These are phyloP conservation scores for Colletotrichum viniferum DNA, from an alignment of 2,329 filamentous ascomycete species.

Conservation along the genomic window DNA sequence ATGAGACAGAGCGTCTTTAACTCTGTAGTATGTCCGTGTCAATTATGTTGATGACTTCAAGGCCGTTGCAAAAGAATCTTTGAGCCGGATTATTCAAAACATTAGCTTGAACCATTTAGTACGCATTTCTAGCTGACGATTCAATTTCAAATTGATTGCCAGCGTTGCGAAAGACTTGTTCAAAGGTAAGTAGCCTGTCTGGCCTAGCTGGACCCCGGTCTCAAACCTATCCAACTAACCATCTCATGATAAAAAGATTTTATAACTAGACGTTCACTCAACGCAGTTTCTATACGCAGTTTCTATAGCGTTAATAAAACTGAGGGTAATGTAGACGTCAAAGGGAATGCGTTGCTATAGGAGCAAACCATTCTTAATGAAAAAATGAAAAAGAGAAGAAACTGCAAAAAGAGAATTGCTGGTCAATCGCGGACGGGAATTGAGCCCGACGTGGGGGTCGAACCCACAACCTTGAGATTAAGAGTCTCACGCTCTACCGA, in stretches of 20 bases:
- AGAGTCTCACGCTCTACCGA: slow-evolving; percentile 78
- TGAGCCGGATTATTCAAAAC: not conserved
- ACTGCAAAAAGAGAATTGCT: not conserved
- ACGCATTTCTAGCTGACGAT: not conserved
- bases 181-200: not conserved
- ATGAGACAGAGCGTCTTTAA: not conserved
- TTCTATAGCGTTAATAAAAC: no score
- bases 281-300: no score
- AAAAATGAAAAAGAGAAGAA: not conserved
- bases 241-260: not conserved
- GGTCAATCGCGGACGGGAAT: slow-evolving; percentile 17
- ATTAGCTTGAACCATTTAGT: not conserved
- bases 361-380: not conserved
- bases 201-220: not conserved
- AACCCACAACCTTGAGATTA: slow-evolving; percentile 65
- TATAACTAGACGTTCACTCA: not conserved
- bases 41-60: not conserved
- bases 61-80: not conserved
- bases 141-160: not conserved
- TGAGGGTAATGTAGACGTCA: no score
- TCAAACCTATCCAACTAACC: fast-evolving
- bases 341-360: no score
- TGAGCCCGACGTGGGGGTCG: slow-evolving; percentile 34
- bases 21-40: not conserved
- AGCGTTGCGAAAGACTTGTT: not conserved